Evolutionary conservation across 768 basidiomycete genomes (phyloP), one percentile per base, ranked within the genome.

Genomic region (Glaciozyma antarctica): DNA sequence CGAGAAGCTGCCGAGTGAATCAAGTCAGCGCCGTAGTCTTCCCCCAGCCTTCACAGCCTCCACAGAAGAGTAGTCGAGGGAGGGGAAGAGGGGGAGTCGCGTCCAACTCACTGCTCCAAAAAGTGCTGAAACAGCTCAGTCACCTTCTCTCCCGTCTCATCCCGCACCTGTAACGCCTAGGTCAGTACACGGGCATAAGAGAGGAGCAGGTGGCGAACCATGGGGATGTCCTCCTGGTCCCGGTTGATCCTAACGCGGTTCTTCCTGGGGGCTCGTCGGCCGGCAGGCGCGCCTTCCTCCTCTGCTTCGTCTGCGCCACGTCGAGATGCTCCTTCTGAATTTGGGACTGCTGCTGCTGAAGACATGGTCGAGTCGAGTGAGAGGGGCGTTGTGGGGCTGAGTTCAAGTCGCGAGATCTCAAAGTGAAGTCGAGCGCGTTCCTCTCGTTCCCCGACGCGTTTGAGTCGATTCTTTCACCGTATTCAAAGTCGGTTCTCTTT

Each of bases 101-200:
- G 38, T 41, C 38, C 57, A 38, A 81, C 87, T 61, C 75, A 97
- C 95, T 85, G 86, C 79, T 89, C 88, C 60, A 98, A 77, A 78
- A 99, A 97, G 2, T 84, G 83, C 75, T 90, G 88, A 74, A 98
- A 97, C 73, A 86, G 86, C 73, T 93, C 88, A 62, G 87, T 85
- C 6, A 98, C 90, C 72, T 88, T 90, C 79, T 98, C 93, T 60
- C 94, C 94, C 24, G 97, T 94, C 41, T 88, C 86, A 77, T 98
- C 95, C 10, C 38, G 38, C 7, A 41, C 38, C 38, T 41, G 38
- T 2, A 41, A 15, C 38, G 38, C 38, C 7, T 41, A 41, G 38
- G 38, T 41, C 38, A 41, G 38, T 41, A 41, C 38, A 7, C 12
- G 38, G 38, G 12, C 38, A 12, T 41, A 15, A 12, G 2, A 13